Evolutionary conservation across 345 rosid species (phyloP).

Genomic region (Sapria himalayana): DNA sequence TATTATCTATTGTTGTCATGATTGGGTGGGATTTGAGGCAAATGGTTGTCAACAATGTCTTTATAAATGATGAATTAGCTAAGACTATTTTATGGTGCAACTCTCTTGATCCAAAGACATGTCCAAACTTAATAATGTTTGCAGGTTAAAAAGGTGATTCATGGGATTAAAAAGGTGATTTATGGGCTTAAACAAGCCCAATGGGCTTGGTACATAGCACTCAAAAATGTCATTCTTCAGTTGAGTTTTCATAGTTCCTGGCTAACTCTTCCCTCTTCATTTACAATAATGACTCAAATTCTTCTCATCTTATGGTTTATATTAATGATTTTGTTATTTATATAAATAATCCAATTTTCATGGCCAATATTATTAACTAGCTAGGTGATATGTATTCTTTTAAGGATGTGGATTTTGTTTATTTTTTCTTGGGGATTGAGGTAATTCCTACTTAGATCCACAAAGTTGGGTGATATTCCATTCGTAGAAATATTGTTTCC

Average conservation of each 20-base stretch:
- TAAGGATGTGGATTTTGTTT: too few species aligned
- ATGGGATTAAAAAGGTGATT: slow-evolving; percentile 1
- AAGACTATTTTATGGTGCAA: neutral
- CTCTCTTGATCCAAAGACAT: neutral
- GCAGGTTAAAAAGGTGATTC: too few species aligned
- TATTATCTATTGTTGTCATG: neutral
- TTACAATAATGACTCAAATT: neutral
- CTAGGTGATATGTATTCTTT: too few species aligned
- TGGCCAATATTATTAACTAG: neutral
- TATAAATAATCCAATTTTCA: neutral
- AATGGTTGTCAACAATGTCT: neutral
- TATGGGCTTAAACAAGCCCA: too few species aligned
- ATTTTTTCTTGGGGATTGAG: too few species aligned
- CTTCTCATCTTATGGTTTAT: neutral
- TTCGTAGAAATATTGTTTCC: too few species aligned
- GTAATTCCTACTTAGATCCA: too few species aligned
- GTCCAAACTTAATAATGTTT: neutral
- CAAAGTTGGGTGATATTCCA: neutral
- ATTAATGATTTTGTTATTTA: neutral
- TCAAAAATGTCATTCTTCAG: too few species aligned
- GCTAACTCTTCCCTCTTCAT: neutral
- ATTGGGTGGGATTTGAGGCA: neutral
- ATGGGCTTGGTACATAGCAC: too few species aligned
- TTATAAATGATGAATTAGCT: neutral
- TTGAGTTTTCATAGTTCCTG: too few species aligned